phyloP scores from a whole-genome alignment of 2,329 filamentous ascomycete genomes.

The Paecilomyces sp. region DNA sequence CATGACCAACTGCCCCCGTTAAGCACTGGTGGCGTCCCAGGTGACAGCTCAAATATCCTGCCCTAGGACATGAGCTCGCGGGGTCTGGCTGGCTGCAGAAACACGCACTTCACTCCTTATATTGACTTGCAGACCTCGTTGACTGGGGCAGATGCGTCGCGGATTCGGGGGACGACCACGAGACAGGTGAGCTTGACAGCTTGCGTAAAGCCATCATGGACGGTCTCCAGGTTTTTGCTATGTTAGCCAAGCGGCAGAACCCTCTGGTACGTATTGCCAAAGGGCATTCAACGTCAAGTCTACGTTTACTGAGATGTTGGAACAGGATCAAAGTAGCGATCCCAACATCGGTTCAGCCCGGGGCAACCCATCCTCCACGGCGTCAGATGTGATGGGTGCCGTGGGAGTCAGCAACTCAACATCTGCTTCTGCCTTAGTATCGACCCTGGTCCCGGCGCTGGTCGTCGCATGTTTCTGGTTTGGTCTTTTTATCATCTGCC shows the following conservation, averaged over 20 bases:
- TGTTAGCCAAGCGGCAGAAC: background rate
- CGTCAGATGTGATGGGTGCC: conserved; percentile 20
- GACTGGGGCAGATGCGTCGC: background rate
- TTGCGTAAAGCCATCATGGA: background rate
- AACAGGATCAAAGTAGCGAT: conserved; percentile 31
- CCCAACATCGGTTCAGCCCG: conserved; percentile 35
- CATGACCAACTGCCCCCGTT: background rate
- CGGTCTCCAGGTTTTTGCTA: background rate
- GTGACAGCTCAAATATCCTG: background rate
- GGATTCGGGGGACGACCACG: background rate
- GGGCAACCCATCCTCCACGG: conserved; percentile 29
- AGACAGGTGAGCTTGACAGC: background rate
- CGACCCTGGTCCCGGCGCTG: conserved; percentile 44
- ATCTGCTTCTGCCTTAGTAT: conserved; percentile 43
- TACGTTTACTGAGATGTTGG: background rate
- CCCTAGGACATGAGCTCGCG: background rate
- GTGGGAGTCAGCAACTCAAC: conserved; percentile 34
- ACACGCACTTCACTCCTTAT: background rate
- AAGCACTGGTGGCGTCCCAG: background rate
- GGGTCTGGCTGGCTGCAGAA: background rate
- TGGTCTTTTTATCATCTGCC: conserved; percentile 39
- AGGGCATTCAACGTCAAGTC: background rate
- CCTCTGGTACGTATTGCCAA: background rate
- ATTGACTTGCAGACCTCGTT: background rate
- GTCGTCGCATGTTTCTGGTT: conserved; percentile 39